Base-by-base conservation (phyloP, 208 protist species). In the Entamoeba histolytica region DNA sequence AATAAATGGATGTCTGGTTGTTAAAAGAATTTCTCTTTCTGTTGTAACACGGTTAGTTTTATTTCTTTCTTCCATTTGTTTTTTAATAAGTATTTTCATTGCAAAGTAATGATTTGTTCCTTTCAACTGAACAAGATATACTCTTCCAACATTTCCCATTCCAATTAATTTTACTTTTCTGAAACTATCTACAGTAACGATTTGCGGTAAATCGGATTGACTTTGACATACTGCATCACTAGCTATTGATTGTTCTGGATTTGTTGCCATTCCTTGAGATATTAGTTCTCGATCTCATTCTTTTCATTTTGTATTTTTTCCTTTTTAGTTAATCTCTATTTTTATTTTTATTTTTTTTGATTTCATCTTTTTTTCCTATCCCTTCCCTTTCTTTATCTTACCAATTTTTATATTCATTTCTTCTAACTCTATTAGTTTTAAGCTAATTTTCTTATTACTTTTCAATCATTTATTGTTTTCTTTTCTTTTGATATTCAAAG, bases 51-150 rank as follows among this genome's bases (percentile, higher is more conserved):
- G 95, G 7, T 95, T 94, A 14, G 96, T 91, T 55, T 96, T 95
- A 50, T 95, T 95, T 12, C 94, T 73, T 35, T 87, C 31, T 35
- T 87, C 92, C n/a, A 96, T 92, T 44, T 93, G 78, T 49, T 49
- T 93, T 93, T 97, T 97, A 15, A 94, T 93, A 0, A 97, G 51
- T 0, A 96, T 94, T 47, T 97, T 97, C 96, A 97, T 97, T 0
- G 96, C 96, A 91, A 95, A 97, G 35, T 97, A 95, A 12, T 93
- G 17, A 10, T 94, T 94, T 4, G 93, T 95, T 17, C 95, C 93
- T 28, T 96, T 96, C 31, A 95, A 93, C 35, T 95, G 39, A 31
- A 96, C 96, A 91, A 96, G 93, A 91, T 96, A 95, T 31, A 97
- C 96, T 12, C 69, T 14, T 10, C 92, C 92, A 91, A 93, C 78